phyloP scores from a whole-genome alignment of 345 rosid species.

The Eucalyptus dawsonii region DNA sequence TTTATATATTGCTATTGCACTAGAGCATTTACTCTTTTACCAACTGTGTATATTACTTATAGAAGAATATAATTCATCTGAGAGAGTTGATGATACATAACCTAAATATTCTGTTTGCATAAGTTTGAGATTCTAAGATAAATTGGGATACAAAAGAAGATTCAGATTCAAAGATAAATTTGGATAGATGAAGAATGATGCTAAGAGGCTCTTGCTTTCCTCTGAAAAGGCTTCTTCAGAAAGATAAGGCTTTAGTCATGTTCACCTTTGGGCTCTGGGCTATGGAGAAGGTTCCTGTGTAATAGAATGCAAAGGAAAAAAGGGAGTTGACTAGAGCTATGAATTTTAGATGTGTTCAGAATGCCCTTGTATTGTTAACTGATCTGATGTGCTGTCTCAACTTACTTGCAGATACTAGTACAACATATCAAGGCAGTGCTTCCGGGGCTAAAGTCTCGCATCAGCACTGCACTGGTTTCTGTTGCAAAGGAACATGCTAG shows the following conservation, averaged over 20 bases:
- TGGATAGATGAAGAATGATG: background rate
- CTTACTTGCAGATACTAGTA: conserved; percentile 52
- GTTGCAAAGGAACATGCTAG: conserved; percentile 91
- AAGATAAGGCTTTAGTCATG: background rate
- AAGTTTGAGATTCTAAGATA: background rate
- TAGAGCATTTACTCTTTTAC: background rate
- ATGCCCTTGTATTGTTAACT: background rate
- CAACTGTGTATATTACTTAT: background rate
- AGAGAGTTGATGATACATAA: background rate
- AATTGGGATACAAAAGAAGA: background rate
- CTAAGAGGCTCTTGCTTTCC: background rate
- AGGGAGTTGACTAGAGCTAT: background rate
- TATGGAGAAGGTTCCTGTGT: background rate
- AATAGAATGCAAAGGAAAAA: background rate
- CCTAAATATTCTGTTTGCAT: background rate
- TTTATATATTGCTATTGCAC: background rate
- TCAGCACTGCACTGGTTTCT: conserved; percentile 55
- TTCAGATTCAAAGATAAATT: background rate
- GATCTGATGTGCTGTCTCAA: background rate
- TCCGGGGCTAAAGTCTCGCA: conserved; percentile 74
- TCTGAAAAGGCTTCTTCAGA: background rate
- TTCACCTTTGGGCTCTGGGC: background rate
- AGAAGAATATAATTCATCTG: background rate
- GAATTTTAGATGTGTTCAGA: background rate
- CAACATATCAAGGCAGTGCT: conserved; percentile 80